Conservation (phyloP, 2,329 filamentous ascomycete species). For the Trichoderma koningii region DNA sequence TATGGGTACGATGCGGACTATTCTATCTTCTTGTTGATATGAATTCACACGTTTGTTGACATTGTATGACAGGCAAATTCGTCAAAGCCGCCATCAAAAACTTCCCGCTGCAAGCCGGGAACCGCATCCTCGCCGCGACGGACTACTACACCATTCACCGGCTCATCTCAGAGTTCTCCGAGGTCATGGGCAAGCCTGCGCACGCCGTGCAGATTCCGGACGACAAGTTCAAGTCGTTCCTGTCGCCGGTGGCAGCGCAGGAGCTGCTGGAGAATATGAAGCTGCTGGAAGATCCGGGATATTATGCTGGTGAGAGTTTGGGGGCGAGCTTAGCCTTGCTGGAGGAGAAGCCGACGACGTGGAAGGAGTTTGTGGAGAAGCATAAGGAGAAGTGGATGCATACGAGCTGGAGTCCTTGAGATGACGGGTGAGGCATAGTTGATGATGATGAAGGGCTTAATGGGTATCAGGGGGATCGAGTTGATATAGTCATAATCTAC, state of each 20-base stretch:
- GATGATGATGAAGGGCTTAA: background rate
- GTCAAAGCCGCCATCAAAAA: constrained; percentile 41
- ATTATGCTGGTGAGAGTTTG: constrained; percentile 43
- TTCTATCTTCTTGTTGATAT: background rate
- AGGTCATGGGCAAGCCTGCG: constrained; percentile 41
- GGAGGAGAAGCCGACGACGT: constrained; percentile 42
- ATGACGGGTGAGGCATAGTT: background rate
- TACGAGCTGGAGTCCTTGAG: background rate
- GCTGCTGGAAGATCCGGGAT: constrained; percentile 47
- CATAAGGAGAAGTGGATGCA: constrained; percentile 38
- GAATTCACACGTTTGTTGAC: background rate
- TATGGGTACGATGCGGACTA: constrained; percentile 39
- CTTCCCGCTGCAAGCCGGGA: constrained; percentile 35
- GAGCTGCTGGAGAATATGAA: constrained; percentile 48
- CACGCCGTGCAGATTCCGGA: constrained; percentile 37
- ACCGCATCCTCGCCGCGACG: constrained; percentile 41
- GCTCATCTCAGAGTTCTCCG: constrained; percentile 41
- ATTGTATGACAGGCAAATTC: constrained; percentile 36
- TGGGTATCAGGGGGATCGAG: background rate
- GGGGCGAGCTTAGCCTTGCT: constrained; percentile 39
- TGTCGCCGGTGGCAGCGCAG: constrained; percentile 35
- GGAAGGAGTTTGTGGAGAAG: constrained; percentile 42
- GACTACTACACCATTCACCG: constrained; percentile 42
- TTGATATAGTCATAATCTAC: too few species aligned
- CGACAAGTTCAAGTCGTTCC: constrained; percentile 42